Evolutionary conservation across 2,329 filamentous ascomycete genomes (phyloP), one percentile per base, ranked within the genome.

Genomic region (Cladosporium velox): DNA sequence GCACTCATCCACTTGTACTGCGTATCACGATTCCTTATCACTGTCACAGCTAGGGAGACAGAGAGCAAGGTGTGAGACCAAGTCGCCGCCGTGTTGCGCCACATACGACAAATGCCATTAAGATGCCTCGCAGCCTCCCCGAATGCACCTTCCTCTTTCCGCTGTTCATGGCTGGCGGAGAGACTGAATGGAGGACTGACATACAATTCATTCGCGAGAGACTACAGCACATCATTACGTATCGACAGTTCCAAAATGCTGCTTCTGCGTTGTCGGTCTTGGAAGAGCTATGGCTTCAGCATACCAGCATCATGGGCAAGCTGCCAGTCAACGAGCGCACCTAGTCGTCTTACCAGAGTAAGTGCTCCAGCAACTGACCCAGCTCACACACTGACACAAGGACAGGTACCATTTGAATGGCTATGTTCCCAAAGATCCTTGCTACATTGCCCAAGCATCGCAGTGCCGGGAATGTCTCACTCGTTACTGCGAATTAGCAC

Each of bases 271-370:
- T 65, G 26, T 54, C 55, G n/a, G 52, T 65, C 4, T 38, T 65
- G 26, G 57, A 47, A 49, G 63, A 65, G 28, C 52, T 65, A 3
- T 65, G 63, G 63, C 52, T 55, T 18, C 52, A 55, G 15, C 52
- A 55, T 21, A 55, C 52, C 28, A 55, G 52, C 52, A n/a, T 55
- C 28, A 55, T 10, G 30, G 34, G 12, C 73, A 78, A 2, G 82
- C 82, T 5, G 80, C 81, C 0, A 58, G 70, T 11, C 82, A 84
- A 72, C 77, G 79, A 11, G 80, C 80, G 0, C 69, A 82, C 44
- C 74, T 84, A 18, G 81, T 79, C 10, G 82, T 84, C 0, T 71
- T 88, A 0, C 90, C 89, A 2, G 88, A 92, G 73, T 92, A 93
- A 57, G 92, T 74, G 89, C 70, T 81, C 93, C 14, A 91, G 18